A percentile compares a stretch with the other conserved stretches of the same genome.
phyloP scores from a whole-genome alignment of 169 alveolate genomes.

The Plasmodium adleri region DNA sequence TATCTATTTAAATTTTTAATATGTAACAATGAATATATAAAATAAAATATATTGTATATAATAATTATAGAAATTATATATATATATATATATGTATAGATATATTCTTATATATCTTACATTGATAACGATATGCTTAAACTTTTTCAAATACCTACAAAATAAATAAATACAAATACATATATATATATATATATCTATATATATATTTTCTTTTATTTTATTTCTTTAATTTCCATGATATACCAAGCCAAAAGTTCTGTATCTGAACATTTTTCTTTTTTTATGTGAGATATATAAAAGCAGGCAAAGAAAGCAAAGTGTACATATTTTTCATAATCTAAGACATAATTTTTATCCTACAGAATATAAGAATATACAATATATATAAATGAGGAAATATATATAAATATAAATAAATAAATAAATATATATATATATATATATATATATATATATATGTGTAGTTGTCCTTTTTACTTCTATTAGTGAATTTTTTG shows the following conservation, averaged over 20 bases:
- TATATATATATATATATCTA: no score
- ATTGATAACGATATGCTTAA: slow-evolving; percentile 57
- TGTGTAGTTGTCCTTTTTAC: slow-evolving; percentile 13
- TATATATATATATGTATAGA: neutral
- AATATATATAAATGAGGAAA: neutral
- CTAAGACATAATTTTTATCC: slow-evolving; percentile 75
- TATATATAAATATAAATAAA: neutral
- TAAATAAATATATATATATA: neutral
- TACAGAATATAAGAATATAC: neutral
- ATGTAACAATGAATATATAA: neutral
- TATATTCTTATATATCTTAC: slow-evolving; percentile 26
- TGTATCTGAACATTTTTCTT: slow-evolving; percentile 59
- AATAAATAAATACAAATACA: neutral
- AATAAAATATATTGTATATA: neutral
- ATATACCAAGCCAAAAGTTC: slow-evolving; percentile 62
- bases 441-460: neutral
- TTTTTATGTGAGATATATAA: slow-evolving; percentile 62
- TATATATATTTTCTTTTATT: no score
- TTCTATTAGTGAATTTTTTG: slow-evolving; percentile 72
- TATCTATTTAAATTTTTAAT: neutral
- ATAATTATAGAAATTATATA: neutral
- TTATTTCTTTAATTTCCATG: neutral
- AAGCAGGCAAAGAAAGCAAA: slow-evolving; percentile 68
- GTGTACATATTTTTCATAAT: slow-evolving; percentile 71
- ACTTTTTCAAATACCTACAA: slow-evolving; percentile 73